Evolutionary conservation across 352 stramenopile species (phyloP), one percentile per base, ranked within the genome.

Genomic region (Stramenopiles sp.): DNA sequence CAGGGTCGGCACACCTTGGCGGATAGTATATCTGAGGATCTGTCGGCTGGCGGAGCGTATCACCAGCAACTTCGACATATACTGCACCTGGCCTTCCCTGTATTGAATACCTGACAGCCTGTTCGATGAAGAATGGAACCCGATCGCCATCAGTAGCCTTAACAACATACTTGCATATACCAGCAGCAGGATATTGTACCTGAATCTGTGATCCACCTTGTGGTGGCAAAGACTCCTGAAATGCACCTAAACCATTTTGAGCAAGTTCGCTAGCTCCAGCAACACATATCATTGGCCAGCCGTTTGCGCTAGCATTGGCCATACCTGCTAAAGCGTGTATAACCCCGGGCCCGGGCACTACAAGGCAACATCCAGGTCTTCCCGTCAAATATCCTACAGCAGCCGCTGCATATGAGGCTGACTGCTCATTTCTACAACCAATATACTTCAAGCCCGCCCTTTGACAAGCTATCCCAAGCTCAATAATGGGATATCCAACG

Each of bases 261-360:
- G 39, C 4, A 22, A 81, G 44, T 71, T 55, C 82, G 31, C 81
- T 84, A 1, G 82, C 67, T n/a, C 82, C 82, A 30, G 71, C 39
- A 27, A 84, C 33, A n/a, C 83, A 76, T 29, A 84, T 83, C 81
- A 84, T 76, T 14, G 82, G 82, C 82, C 82, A 84, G 76, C 82
- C 80, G 33, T 84, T 84, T 55, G 75, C 30, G 39, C 76, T 14
- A 8, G 81, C 82, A 44, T 84, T 84, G 0, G 81, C 81, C n/a
- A 84, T 75, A 32, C 82, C 82, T 30, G 82, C 82, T 0, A 84
- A 32, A 7, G 81, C 82, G 75, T 84, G 82, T 31, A 84, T 80
- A 4, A 84, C 81, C 32, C 82, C 82, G 0, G 82, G 82, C 0
- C 82, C 82, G 27, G 81, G 67, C 8, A 84, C 82, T 31, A 82